Conservation (phyloP, 2,329 filamentous ascomycete species). For the Aureobasidium sp. region DNA sequence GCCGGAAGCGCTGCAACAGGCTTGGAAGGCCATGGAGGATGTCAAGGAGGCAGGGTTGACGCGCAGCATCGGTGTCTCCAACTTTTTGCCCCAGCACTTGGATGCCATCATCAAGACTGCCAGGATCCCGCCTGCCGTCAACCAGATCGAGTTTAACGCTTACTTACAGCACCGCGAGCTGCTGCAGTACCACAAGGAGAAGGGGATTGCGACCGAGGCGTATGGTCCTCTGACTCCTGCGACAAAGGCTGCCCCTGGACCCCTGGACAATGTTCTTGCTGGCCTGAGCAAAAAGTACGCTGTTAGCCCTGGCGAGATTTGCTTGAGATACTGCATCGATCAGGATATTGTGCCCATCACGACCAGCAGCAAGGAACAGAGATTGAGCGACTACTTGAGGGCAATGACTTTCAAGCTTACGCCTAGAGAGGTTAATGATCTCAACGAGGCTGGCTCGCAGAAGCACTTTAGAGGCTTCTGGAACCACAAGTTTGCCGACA, state of each 20-base stretch:
- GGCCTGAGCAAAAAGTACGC: constrained; percentile 54
- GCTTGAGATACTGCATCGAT: constrained; percentile 55
- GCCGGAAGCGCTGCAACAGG: constrained; percentile 39
- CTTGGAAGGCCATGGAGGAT: constrained; percentile 55
- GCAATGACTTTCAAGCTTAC: constrained; percentile 52
- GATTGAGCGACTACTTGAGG: constrained; percentile 52
- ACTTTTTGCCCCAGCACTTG: constrained; percentile 50
- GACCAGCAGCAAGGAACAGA: constrained; percentile 54
- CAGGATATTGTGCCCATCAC: constrained; percentile 54
- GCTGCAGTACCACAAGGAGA: constrained; percentile 45
- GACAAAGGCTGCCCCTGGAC: constrained; percentile 50
- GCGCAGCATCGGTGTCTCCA: constrained; percentile 57
- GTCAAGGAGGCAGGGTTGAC: constrained; percentile 51
- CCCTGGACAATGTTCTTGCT: constrained; percentile 46
- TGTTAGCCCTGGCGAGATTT: constrained; percentile 50
- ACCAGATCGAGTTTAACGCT: constrained; percentile 65
- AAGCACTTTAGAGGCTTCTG: constrained; percentile 49
- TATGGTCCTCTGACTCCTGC: constrained; percentile 44
- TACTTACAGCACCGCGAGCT: constrained; percentile 58
- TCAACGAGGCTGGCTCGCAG: constrained; percentile 42
- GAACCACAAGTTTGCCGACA: constrained; percentile 40
- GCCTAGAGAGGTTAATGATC: constrained; percentile 49
- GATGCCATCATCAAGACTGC: constrained; percentile 47
- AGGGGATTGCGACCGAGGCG: constrained; percentile 42
- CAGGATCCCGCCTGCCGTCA: constrained; percentile 53